A percentile compares a stretch with the other conserved stretches of the same genome.
phyloP scores from a whole-genome alignment of 78 protist species.

The Monosiga brevicollis region DNA sequence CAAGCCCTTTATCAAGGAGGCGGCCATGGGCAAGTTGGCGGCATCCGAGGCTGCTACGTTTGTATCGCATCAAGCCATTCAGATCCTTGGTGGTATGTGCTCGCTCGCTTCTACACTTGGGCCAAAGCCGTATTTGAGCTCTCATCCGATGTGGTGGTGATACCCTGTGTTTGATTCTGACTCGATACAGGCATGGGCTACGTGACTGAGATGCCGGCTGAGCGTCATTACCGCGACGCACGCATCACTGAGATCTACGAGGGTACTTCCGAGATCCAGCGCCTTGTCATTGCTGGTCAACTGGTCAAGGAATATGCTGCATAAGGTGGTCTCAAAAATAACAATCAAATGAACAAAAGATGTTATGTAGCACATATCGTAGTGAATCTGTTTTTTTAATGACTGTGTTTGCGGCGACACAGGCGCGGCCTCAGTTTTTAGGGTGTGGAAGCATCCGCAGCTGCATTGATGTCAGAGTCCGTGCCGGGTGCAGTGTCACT shows the following conservation, averaged over 20 bases:
- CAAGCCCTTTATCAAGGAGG: slow-evolving; percentile 61
- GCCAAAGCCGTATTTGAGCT: no score
- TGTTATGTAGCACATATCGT: not conserved
- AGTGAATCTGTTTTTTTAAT: not conserved
- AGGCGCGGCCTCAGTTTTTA: not conserved
- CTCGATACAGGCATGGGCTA: slow-evolving; percentile 91
- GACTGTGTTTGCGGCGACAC: not conserved
- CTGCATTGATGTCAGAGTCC: not conserved
- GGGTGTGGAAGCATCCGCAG: not conserved
- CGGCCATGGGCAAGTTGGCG: slow-evolving; percentile 89
- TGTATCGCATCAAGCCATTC: slow-evolving; percentile 41
- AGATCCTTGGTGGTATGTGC: slow-evolving; percentile 81
- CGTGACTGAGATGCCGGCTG: slow-evolving; percentile 79
- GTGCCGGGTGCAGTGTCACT: not conserved
- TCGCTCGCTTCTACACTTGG: no score
- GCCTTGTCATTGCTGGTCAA: slow-evolving; percentile 52
- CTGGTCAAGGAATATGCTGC: slow-evolving; percentile 16
- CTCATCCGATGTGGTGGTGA: no score
- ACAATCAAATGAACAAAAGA: not conserved
- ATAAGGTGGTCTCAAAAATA: not conserved
- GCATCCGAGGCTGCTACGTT: slow-evolving; percentile 55
- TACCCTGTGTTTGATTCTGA: no score
- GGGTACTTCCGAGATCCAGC: slow-evolving; percentile 70
- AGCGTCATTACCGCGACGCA: slow-evolving; percentile 72
- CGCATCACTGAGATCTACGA: slow-evolving; percentile 72